phyloP scores from a whole-genome alignment of 2,329 filamentous ascomycete genomes.

The Akanthomyces muscarius region DNA sequence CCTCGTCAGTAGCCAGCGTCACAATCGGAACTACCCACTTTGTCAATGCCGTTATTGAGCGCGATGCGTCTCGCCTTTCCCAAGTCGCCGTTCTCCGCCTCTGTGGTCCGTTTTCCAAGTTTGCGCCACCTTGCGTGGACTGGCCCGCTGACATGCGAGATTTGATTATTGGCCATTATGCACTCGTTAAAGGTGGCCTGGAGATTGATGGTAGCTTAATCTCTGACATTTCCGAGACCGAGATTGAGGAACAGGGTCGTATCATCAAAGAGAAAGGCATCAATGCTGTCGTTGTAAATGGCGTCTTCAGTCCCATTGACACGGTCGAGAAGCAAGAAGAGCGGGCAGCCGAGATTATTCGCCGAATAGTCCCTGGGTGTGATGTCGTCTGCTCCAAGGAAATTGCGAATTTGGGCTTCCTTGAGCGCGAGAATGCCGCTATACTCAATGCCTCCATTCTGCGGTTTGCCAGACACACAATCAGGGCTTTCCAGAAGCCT shows the following conservation, averaged over 20 bases:
- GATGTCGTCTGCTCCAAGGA: conserved; percentile 49
- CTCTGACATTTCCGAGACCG: conserved; percentile 38
- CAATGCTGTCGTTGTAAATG: conserved; percentile 43
- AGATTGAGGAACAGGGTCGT: conserved; percentile 37
- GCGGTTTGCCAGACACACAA: conserved; percentile 53
- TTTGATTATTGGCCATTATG: conserved; percentile 43
- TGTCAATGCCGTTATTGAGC: conserved; percentile 55
- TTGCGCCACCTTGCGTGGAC: conserved; percentile 48
- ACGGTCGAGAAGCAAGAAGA: conserved; percentile 46
- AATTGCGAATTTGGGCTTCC: conserved; percentile 50
- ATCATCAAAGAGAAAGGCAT: conserved; percentile 41
- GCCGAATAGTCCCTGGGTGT: conserved; percentile 34
- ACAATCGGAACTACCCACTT: conserved; percentile 57
- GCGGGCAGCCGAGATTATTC: conserved; percentile 40
- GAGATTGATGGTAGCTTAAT: conserved; percentile 49
- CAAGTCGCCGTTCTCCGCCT: conserved; percentile 52
- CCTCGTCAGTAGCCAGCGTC: conserved; percentile 41
- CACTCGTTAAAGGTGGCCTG: conserved; percentile 45
- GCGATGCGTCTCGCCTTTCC: conserved; percentile 44
- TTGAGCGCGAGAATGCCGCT: conserved; percentile 62
- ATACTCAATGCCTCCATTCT: conserved; percentile 62
- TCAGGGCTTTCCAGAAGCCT: conserved; percentile 51
- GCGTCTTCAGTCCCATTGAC: conserved; percentile 53
- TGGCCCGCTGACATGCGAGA: conserved; percentile 48
- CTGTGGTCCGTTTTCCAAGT: conserved; percentile 50